Conservation (phyloP, 192 early-diverging fungal genomes). For the Backusella liffmaniae region DNA sequence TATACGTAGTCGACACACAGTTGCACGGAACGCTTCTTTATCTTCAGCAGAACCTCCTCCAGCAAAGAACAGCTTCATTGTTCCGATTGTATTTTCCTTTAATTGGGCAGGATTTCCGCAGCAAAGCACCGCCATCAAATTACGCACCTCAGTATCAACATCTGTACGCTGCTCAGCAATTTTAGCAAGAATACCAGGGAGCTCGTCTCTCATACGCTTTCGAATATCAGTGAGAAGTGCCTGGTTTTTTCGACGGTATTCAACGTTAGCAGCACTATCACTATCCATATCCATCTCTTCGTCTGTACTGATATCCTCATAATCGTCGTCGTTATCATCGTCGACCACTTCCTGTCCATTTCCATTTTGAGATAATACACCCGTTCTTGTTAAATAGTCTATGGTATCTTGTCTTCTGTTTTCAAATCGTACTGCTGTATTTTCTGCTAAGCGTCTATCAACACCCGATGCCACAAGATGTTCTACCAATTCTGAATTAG, state of each 20-base stretch:
- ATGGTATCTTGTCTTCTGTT: slow-evolving; percentile 12
- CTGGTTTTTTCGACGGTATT: not conserved
- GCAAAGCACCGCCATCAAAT: slow-evolving; percentile 57
- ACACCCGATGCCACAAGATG: not conserved
- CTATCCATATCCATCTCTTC: slow-evolving; percentile 5
- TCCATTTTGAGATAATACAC: not conserved
- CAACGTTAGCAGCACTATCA: not conserved
- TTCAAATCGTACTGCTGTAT: slow-evolving; percentile 10
- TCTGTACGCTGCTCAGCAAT: slow-evolving; percentile 56
- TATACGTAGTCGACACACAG: not conserved
- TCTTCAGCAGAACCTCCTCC: not conserved
- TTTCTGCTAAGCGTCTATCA: not conserved
- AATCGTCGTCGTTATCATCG: slow-evolving; percentile 28
- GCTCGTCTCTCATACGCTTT: slow-evolving; percentile 35
- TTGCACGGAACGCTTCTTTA: not conserved
- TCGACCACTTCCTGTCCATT: slow-evolving; percentile 11
- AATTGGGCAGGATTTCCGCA: not conserved
- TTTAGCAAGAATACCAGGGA: slow-evolving; percentile 41
- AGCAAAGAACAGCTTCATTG: slow-evolving; percentile 3
- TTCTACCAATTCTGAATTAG: not conserved
- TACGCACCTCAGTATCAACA: slow-evolving; percentile 64
- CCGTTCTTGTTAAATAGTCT: not conserved
- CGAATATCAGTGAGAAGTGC: slow-evolving; percentile 26
- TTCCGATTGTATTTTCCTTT: not conserved
- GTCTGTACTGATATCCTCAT: slow-evolving; percentile 25